These are phyloP conservation scores for Spatholobus suberectus DNA, from an alignment of 306 rosid genomes.

Conservation along the genomic window DNA sequence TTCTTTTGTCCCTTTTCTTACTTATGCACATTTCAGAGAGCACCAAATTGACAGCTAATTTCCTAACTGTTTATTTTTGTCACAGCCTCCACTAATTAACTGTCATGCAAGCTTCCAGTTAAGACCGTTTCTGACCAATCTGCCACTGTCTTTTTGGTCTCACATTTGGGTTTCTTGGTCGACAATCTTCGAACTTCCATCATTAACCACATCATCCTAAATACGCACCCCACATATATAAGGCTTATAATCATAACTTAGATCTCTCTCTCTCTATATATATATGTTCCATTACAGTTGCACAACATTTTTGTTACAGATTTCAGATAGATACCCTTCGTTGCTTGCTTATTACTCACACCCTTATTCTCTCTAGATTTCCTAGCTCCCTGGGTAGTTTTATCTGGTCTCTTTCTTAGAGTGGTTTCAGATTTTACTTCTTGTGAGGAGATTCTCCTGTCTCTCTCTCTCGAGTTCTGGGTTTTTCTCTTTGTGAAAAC, in stretches of 20 bases:
- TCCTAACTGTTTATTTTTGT: not conserved
- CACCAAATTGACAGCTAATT: not conserved
- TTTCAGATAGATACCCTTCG: not conserved
- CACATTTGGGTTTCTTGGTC: not conserved
- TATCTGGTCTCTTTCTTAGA: not conserved
- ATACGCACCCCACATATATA: not conserved
- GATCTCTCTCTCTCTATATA: not conserved
- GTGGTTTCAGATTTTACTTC: constrained; percentile 13
- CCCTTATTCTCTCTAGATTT: not conserved
- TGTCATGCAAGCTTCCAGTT: not conserved
- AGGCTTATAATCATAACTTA: not conserved
- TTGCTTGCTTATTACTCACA: not conserved
- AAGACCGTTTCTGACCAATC: constrained; percentile 8
- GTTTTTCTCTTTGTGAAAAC: constrained; percentile 22
- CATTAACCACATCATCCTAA: constrained; percentile 1
- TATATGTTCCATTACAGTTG: not conserved
- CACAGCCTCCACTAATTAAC: not conserved
- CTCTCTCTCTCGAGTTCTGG: not conserved
- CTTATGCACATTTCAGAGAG: not conserved
- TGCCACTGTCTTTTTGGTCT: not conserved
- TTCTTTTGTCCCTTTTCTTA: not conserved
- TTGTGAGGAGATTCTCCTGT: not conserved
- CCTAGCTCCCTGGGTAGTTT: not conserved
- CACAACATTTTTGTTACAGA: not conserved
- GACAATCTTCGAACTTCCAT: not conserved